Base-by-base conservation (phyloP, 2,329 filamentous ascomycete genomes). In the Exutisphaerella laricina region DNA sequence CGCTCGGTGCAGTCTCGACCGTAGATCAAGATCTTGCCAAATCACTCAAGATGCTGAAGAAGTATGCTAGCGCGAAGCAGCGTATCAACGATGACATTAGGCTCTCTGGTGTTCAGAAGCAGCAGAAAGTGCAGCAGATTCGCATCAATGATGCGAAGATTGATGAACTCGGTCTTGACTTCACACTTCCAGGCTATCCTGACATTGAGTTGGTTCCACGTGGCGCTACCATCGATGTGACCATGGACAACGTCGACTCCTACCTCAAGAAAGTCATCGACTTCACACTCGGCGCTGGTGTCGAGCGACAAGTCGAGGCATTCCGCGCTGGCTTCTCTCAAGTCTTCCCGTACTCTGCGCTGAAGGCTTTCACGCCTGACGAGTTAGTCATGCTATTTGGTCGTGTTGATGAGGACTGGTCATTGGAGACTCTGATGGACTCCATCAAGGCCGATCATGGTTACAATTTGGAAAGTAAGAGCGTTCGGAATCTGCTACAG, bases 391-490 rank as follows among this genome's bases (percentile, higher is more conserved):
- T 89, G 71, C 75, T 98, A 18, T 98, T 97, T 69, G 92, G 92
- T 13, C 80, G 84, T 45, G 82, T 88, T 4, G 86, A 97, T 5
- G 92, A 98, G 62, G 92, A 98, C 64, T 98, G 92, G 92, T 88
- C 87, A 16, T 82, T 98, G 53, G 90, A 97, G 64, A 98, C 92
- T 46, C 79, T 98, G 29, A 94, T 94, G 79, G 92, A 98, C 61
- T 96, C 90, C 0, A 90, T 98, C 70, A 98, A 98, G 70, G 92
- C 92, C 20, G 92, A 98, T 58, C 92, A 98, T 62, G 92, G 92
- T 6, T 98, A 87, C 72, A 98, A 97, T 58, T 92, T 98, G 79
- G 92, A 98, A 63, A 97, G 90, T 73, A 86, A 84, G 70, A 96
- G 85, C 59, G 88, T 98, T 35, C 88, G 84, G 58, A 97, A 98